Evolutionary conservation across 768 basidiomycete genomes (phyloP).

Genomic region (Pisolithus marmoratus): DNA sequence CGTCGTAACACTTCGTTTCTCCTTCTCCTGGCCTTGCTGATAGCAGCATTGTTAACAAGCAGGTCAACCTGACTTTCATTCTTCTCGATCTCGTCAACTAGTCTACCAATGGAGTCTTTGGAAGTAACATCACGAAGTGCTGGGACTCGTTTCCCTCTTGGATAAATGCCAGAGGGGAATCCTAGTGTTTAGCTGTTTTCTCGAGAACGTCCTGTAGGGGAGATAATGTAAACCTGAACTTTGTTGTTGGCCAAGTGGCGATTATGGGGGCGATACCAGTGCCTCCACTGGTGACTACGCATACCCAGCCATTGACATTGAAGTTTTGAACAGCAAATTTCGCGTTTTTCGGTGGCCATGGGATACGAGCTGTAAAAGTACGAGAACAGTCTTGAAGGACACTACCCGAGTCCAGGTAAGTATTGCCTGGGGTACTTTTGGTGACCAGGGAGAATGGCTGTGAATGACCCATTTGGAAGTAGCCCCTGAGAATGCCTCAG

Average conservation of each 20-base stretch:
- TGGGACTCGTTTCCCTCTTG: slow-evolving; percentile 26
- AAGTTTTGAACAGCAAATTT: slow-evolving; percentile 1
- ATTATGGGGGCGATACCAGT: slow-evolving; percentile 51
- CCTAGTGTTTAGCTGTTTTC: slow-evolving; percentile 18
- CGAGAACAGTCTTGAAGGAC: neutral
- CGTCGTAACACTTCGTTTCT: slow-evolving; percentile 20
- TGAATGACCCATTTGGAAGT: no score
- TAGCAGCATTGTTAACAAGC: slow-evolving; percentile 72
- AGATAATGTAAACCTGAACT: slow-evolving; percentile 37
- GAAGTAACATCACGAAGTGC: slow-evolving; percentile 9
- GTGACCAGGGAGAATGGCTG: no score
- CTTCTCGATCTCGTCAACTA: slow-evolving; percentile 10
- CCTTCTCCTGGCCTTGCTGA: slow-evolving; percentile 30
- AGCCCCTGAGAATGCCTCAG: no score
- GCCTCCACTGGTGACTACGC: slow-evolving; percentile 69
- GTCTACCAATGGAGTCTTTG: slow-evolving; percentile 22
- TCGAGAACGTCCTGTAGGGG: slow-evolving; percentile 30
- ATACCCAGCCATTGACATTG: slow-evolving; percentile 12
- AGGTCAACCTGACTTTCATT: slow-evolving; percentile 45
- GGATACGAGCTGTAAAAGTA: neutral
- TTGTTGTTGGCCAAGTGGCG: slow-evolving; percentile 37
- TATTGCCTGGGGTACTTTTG: no score
- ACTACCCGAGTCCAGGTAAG: neutral
- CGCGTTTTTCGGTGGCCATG: slow-evolving; percentile 2
- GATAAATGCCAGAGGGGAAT: slow-evolving; percentile 20